These are phyloP conservation scores for Cryptococcus amylolentus DNA, from an alignment of 1,284 basidiomycete species.

Conservation along the genomic window DNA sequence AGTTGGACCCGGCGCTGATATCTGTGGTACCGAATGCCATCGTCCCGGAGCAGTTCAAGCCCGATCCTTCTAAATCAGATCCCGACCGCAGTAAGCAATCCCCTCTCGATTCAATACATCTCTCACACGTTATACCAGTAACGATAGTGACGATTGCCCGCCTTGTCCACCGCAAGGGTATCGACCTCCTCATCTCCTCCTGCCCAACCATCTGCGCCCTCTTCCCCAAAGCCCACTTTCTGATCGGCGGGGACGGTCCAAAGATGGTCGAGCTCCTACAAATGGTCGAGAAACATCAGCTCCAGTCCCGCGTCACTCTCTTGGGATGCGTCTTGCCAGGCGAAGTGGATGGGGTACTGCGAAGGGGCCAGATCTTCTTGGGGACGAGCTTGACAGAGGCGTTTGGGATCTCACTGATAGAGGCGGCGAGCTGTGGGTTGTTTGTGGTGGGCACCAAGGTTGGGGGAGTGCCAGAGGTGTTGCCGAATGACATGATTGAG, in stretches of 20 bases:
- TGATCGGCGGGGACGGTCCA: slow-evolving; percentile 92
- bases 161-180: slow-evolving; percentile 94
- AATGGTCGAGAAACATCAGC: slow-evolving; percentile 83
- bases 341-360: slow-evolving; percentile 78
- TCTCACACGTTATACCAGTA: slow-evolving; percentile 55
- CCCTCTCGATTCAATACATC: neutral
- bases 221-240: slow-evolving; percentile 80
- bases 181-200: slow-evolving; percentile 88
- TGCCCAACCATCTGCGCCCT: slow-evolving; percentile 81
- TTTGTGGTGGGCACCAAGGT: slow-evolving; percentile 93
- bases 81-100: slow-evolving; percentile 60
- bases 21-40: slow-evolving; percentile 94
- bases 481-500: slow-evolving; percentile 89
- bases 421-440: slow-evolving; percentile 90
- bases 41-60: slow-evolving; percentile 80
- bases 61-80: slow-evolving; percentile 54
- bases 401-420: slow-evolving; percentile 93
- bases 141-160: slow-evolving; percentile 92
- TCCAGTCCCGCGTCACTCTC: slow-evolving; percentile 87
- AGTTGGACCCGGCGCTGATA: slow-evolving; percentile 66
- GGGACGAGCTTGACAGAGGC: slow-evolving; percentile 95
- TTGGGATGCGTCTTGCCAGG: slow-evolving; percentile 76
- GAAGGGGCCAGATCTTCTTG: slow-evolving; percentile 83
- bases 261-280: slow-evolving; percentile 93
- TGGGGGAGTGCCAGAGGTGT: slow-evolving; percentile 91